Conservation (phyloP, 257 asterid genomes). For the Jaltomata sinuosa region DNA sequence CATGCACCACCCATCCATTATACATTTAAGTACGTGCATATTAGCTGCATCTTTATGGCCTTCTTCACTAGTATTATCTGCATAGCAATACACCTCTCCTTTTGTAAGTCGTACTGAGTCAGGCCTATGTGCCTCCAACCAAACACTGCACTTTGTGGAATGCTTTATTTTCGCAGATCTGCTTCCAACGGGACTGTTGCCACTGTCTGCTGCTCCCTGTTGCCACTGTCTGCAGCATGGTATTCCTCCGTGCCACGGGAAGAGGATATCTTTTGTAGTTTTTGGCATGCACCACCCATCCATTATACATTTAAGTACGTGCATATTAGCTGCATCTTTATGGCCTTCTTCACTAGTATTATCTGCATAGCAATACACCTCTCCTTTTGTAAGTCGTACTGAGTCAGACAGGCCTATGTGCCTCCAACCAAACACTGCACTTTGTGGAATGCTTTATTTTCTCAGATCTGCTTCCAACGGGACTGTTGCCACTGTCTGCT, state of each 20-base stretch:
- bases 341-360: neutral
- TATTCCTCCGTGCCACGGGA: neutral
- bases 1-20: neutral
- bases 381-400: neutral
- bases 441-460: neutral
- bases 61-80: neutral
- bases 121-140: neutral
- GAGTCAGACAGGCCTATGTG: neutral
- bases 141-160: neutral
- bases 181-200: no score
- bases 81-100: neutral
- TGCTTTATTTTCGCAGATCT: neutral
- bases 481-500: neutral
- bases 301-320: neutral
- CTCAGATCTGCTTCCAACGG: neutral
- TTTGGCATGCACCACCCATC: neutral
- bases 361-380: neutral
- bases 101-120: neutral
- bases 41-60: neutral
- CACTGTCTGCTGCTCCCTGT: neutral
- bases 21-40: neutral
- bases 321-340: neutral
- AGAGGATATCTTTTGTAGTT: neutral
- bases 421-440: neutral
- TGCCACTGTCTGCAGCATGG: neutral